Evolutionary conservation across 2,329 filamentous ascomycete genomes (phyloP).

Genomic region (Penicillium occitanis): DNA sequence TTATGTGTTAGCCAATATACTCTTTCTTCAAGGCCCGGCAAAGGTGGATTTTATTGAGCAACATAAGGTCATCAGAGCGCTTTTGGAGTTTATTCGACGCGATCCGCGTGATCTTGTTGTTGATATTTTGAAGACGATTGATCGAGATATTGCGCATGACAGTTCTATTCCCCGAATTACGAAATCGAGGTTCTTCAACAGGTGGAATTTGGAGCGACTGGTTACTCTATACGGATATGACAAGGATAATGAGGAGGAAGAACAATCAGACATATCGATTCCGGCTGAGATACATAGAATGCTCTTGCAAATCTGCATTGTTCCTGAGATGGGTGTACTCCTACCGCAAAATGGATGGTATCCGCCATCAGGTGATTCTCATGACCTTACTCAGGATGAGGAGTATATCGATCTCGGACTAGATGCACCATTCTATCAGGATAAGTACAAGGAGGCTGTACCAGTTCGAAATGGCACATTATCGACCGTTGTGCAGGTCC

Average conservation of each 20-base stretch:
- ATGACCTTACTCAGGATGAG: conserved; percentile 48
- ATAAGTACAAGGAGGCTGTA: conserved; percentile 64
- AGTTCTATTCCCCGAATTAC: conserved; percentile 67
- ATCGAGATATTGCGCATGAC: conserved; percentile 71
- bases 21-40: conserved; percentile 71
- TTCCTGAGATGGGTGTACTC: conserved; percentile 69
- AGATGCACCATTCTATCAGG: conserved; percentile 68
- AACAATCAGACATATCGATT: conserved; percentile 50
- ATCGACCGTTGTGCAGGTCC: conserved; percentile 71
- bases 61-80: conserved; percentile 63
- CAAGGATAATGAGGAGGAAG: conserved; percentile 47
- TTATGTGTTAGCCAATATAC: conserved; percentile 76
- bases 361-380: conserved; percentile 62
- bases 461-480: conserved; percentile 78
- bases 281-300: conserved; percentile 72
- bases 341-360: conserved; percentile 81
- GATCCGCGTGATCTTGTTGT: conserved; percentile 74
- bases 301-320: conserved; percentile 72
- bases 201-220: conserved; percentile 70
- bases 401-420: conserved; percentile 62
- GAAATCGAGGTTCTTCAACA: conserved; percentile 75
- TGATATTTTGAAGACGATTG: conserved; percentile 72
- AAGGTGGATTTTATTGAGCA: conserved; percentile 83
- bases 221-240: conserved; percentile 66
- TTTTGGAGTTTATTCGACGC: conserved; percentile 74